phyloP scores from a whole-genome alignment of 805 yeast species.

The Teunomyces aglyptinius region DNA sequence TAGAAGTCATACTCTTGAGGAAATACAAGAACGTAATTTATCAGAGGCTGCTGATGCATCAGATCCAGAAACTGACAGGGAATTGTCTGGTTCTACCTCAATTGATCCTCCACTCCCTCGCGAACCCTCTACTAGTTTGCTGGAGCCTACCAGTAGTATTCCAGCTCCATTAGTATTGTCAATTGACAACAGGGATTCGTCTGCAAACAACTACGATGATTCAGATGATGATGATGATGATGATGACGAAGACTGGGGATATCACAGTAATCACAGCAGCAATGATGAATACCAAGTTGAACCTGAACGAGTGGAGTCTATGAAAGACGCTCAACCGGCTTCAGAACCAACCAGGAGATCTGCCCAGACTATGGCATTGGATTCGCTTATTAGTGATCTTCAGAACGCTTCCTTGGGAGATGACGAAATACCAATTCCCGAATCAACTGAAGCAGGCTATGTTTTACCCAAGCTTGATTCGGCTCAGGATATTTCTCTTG shows the following conservation, averaged over 20 bases:
- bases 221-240: constrained; percentile 12
- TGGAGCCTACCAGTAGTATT: not conserved
- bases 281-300: not conserved
- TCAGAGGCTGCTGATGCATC: not conserved
- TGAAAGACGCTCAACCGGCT: too few relatives aligned
- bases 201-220: constrained; percentile 9
- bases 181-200: constrained; percentile 17
- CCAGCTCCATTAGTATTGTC: constrained; percentile 23
- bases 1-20: not conserved
- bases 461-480: constrained; percentile 22
- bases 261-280: constrained; percentile 20
- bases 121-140: not conserved
- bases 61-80: not conserved
- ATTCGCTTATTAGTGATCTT: constrained; percentile 37
- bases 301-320: not conserved
- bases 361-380: constrained; percentile 30
- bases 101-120: not conserved
- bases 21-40: not conserved
- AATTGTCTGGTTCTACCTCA: not conserved
- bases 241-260: constrained; percentile 26
- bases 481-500: constrained; percentile 8
- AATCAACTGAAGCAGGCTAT: not conserved
- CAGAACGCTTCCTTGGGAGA: constrained; percentile 16
- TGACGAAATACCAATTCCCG: not conserved
- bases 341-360: constrained; percentile 3